Base-by-base conservation (phyloP, 2,329 filamentous ascomycete species). In the Fusarium kyushuense region DNA sequence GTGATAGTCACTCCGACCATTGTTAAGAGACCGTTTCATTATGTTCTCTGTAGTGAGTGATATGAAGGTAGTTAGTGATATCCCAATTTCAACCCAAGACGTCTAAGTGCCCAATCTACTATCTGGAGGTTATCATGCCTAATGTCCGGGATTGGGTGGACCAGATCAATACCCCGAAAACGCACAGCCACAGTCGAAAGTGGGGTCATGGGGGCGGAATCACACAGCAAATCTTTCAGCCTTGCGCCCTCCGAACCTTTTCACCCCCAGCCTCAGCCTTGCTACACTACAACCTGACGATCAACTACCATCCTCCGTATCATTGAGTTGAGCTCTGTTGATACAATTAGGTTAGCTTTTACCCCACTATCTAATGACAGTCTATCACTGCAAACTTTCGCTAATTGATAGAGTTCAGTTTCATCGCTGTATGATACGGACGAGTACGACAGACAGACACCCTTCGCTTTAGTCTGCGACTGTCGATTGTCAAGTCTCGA, bases 221-320 rank as follows among this genome's bases (percentile, higher is more conserved):
- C 23, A 33, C 16, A 16, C 62, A 54, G 40, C 25, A 29, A 27
- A 16, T 33, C 41, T 48, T 41, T 72, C 70, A 73, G 70, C 71
- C 71, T 72, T 71, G 68, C 52, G 61, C 54, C 27, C 56, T 52
- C 54, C 23, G 53, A 63, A 69, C 43, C 70, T 68, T 72, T 70
- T 59, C 43, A 49, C 55, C 53, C 59, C 49, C 58, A 62, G 68
- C 68, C 69, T 73, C 71, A 73, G 71, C 71, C 71, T 73, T 69
- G 69, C 69, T 70, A 51, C 35, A 63, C 59, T 49, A 46, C 64
- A 58, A 54, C 56, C 56, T 59, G 58, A 67, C 38, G 41, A 67
- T 47, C 53, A 45, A 56, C 48, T 32, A 30, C 49, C 48, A 49
- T 58, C 40, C 25, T 49, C 23, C 21, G 29, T 46, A 30, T 54